Percentiles rank a stretch among this genome's conserved stretches.
Evolutionary conservation across 1,284 basidiomycete genomes (phyloP).

Genomic region (Xerocomus amazonicus): DNA sequence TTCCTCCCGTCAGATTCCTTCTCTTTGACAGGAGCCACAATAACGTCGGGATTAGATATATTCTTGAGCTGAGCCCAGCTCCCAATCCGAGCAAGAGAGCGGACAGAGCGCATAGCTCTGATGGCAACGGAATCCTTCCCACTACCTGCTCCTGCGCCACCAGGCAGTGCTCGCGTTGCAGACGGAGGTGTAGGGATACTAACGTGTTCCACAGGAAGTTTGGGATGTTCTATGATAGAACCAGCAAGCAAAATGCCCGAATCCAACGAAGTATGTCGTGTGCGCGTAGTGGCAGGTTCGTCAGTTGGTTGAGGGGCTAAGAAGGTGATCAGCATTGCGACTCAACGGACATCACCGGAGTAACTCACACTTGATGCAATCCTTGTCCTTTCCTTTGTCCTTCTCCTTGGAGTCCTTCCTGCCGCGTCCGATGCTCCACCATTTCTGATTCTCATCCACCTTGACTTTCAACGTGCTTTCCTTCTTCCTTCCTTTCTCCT

Average conservation of each 20-base stretch:
- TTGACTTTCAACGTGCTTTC: slow-evolving; percentile 35
- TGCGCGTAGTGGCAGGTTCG: slow-evolving; percentile 33
- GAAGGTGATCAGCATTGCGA: slow-evolving; percentile 20
- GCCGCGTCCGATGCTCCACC: slow-evolving; percentile 75
- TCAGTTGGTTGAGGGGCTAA: slow-evolving; percentile 45
- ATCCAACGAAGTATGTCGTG: slow-evolving; percentile 64
- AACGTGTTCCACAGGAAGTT: slow-evolving; percentile 9
- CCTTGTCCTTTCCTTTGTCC: slow-evolving; percentile 38
- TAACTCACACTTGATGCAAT: slow-evolving; percentile 44
- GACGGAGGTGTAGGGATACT: slow-evolving; percentile 22
- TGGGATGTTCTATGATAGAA: slow-evolving; percentile 6
- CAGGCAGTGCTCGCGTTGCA: slow-evolving; percentile 27
- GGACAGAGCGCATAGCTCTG: slow-evolving; percentile 70
- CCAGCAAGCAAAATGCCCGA: slow-evolving; percentile 48
- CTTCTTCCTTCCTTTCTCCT: slow-evolving; percentile 32
- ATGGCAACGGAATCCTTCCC: slow-evolving; percentile 61
- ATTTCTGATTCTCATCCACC: slow-evolving; percentile 61
- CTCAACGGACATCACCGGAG: neutral
- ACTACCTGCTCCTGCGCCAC: slow-evolving; percentile 6
- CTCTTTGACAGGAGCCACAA: slow-evolving; percentile 24
- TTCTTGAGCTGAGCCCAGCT: slow-evolving; percentile 62
- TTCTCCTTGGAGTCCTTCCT: slow-evolving; percentile 64
- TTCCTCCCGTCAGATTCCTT: slow-evolving; percentile 36
- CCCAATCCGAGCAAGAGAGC: slow-evolving; percentile 65
- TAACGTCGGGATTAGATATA: slow-evolving; percentile 32